phyloP scores from a whole-genome alignment of 805 yeast genomes.

The Metschnikowia bowlesiae region DNA sequence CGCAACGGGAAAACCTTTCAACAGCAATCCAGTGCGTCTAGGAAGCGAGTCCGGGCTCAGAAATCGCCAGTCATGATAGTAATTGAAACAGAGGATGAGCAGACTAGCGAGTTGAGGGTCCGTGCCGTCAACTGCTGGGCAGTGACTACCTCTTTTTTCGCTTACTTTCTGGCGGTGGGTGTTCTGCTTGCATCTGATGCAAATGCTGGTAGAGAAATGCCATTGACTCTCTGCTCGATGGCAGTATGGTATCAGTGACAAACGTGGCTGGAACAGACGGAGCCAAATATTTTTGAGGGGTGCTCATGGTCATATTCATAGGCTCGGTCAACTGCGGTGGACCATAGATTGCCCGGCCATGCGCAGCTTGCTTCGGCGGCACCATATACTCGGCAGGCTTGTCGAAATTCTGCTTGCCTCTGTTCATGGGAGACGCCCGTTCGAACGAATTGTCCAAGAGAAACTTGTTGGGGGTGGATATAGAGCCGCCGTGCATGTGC shows the following conservation, averaged over 20 bases:
- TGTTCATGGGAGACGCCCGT: constrained; percentile 29
- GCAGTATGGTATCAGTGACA: constrained; percentile 8
- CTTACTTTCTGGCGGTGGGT: not conserved
- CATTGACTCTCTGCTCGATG: constrained; percentile 12
- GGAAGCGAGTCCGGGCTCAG: too few relatives aligned
- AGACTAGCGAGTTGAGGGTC: too few relatives aligned
- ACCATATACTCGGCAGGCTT: constrained; percentile 22
- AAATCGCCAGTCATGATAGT: too few relatives aligned
- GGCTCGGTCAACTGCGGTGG: constrained; percentile 10
- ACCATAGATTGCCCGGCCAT: not conserved
- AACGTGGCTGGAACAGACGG: not conserved
- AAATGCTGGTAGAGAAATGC: constrained; percentile 10
- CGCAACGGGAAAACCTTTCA: too few relatives aligned
- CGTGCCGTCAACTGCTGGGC: not conserved
- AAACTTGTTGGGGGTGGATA: constrained; percentile 40
- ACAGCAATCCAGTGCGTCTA: too few relatives aligned
- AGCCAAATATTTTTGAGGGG: constrained; percentile 31
- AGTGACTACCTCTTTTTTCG: constrained; percentile 1
- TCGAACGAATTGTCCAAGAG: constrained; percentile 38
- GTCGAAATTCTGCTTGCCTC: constrained; percentile 1
- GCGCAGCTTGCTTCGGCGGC: constrained; percentile 21
- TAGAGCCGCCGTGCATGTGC: constrained; percentile 26
- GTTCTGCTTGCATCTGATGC: constrained; percentile 8
- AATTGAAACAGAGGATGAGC: too few relatives aligned
- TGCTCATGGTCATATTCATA: constrained; percentile 37